Evolutionary conservation across 768 basidiomycete species (phyloP).

Genomic region (Leccinum subgranulosum): DNA sequence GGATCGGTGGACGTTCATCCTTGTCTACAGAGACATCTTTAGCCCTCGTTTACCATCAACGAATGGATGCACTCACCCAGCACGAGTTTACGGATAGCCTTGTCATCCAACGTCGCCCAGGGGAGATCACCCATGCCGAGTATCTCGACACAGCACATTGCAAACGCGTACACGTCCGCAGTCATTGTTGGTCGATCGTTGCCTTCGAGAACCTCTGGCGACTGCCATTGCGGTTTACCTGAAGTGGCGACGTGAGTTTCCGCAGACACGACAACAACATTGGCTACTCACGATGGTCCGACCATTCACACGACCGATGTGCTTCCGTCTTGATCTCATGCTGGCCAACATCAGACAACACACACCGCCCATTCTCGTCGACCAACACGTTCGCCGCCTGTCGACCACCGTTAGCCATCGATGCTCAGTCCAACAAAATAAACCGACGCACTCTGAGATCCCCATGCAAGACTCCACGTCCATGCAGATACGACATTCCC

Average conservation of each 20-base stretch:
- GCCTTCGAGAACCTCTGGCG: slow-evolving; percentile 62
- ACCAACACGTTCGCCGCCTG: slow-evolving; percentile 77
- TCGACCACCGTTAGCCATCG: background rate
- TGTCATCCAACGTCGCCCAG: slow-evolving; percentile 51
- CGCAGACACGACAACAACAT: background rate
- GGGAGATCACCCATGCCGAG: slow-evolving; percentile 60
- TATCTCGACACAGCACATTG: slow-evolving; percentile 63
- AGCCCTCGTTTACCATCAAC: slow-evolving; percentile 1
- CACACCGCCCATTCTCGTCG: slow-evolving; percentile 59
- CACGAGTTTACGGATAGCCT: slow-evolving; percentile 49
- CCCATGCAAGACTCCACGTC: slow-evolving; percentile 66
- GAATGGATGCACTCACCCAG: slow-evolving; percentile 36
- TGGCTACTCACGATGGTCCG: slow-evolving; percentile 39
- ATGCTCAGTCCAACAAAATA: background rate
- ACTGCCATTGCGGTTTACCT: slow-evolving; percentile 70
- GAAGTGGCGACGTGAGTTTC: slow-evolving; percentile 30
- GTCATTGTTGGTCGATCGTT: slow-evolving; percentile 45
- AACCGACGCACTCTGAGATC: slow-evolving; percentile 63
- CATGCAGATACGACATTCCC: slow-evolving; percentile 82
- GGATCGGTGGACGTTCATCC: slow-evolving; percentile 50
- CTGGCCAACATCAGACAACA: slow-evolving; percentile 83
- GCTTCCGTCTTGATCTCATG: slow-evolving; percentile 76
- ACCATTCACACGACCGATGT: slow-evolving; percentile 53
- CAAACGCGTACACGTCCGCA: slow-evolving; percentile 69
- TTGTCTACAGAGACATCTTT: slow-evolving; percentile 35